Percentiles rank a stretch among this genome's conserved stretches.
Conservation (phyloP, 208 protist species). For the Crithidia mellificae region DNA sequence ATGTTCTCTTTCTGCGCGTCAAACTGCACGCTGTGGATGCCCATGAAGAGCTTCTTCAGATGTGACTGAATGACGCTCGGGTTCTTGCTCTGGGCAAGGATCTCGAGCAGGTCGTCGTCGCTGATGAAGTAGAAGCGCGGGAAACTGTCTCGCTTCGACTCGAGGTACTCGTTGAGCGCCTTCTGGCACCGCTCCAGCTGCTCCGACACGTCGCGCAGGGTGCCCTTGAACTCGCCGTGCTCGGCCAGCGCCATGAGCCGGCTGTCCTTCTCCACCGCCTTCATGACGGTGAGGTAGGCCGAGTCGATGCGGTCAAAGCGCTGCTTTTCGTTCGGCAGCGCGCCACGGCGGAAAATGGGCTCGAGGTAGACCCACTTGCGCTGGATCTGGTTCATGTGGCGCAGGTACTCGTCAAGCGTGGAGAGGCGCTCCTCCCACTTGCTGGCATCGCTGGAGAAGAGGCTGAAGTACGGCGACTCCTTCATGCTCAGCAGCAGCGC, state of each 20-base stretch:
- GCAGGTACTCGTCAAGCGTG: constrained; percentile 91
- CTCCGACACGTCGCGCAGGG: constrained; percentile 90
- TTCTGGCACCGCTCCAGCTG: constrained; percentile 97
- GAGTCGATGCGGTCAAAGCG: constrained; percentile 96
- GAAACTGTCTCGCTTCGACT: constrained; percentile 96
- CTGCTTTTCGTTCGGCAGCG: constrained; percentile 95
- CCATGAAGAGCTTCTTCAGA: constrained; percentile 98
- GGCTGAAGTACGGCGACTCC: constrained; percentile 95
- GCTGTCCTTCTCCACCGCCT: constrained; percentile 72
- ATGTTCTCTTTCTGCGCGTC: constrained; percentile 89
- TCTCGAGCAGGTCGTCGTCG: constrained; percentile 98
- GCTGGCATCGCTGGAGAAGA: constrained; percentile 91
- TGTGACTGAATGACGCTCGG: constrained; percentile 97
- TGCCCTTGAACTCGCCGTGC: constrained; percentile 80
- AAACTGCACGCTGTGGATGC: constrained; percentile 95
- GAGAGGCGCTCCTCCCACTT: constrained; percentile 93
- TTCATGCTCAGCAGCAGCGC: constrained; percentile 96
- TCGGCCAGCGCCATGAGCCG: constrained; percentile 85
- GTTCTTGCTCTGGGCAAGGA: constrained; percentile 95
- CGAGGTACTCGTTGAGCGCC: constrained; percentile 97
- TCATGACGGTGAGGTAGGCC: constrained; percentile 95
- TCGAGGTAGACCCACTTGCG: constrained; percentile 99
- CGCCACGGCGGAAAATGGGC: constrained; percentile 97
- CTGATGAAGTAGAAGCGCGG: constrained; percentile 99
- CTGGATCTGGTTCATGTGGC: constrained; percentile 96